Base-by-base conservation (phyloP, 2,329 filamentous ascomycete species). In the Zalaria sp. region DNA sequence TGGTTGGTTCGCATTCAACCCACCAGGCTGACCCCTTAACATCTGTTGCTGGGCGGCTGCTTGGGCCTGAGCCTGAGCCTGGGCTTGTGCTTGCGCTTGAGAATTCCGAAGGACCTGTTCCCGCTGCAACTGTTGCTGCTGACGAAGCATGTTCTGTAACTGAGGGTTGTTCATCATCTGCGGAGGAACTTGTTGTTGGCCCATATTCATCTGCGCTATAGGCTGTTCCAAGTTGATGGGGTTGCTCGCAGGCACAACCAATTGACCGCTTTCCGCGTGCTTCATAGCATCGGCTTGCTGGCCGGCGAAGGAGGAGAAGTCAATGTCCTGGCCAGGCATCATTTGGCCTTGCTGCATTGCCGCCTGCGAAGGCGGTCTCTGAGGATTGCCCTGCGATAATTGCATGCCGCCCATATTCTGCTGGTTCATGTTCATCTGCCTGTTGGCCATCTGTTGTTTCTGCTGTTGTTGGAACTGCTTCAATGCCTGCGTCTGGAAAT, bases 211-310 rank as follows among this genome's bases (percentile, higher is more conserved):
- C 5, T 42, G 31, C 18, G 25, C 35, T 18, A 38, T 37, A 18
- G 29, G 34, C 11, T 42, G 36, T 11, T 37, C 34, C 39, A 47
- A 48, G 46, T 66, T 65, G 40, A 48, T 48, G 41, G 72, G 72
- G 51, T 71, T 74, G 56, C 73, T 80, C 5, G 74, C 76, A 6
- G 76, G 76, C 3, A 80, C 76, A n/a, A 79, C 75, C 35, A 72
- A 61, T 47, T 77, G 72, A 5, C 76, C 76, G 38, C 71, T 71
- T 55, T 78, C 72, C 51, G 76, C 72, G 10, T 70, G 69, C 40
- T 74, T 72, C 48, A 77, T 57, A n/a, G 73, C 75, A 47, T 76
- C 75, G 34, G 69, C 70, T 57, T 79, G 76, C 49, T 78, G 75
- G 27, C 69, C 71, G 43, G 75, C 65, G 34, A 78, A 68, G 35